Evolutionary conservation across 257 asterid species (phyloP).

Genomic region (Jasminum sambac): DNA sequence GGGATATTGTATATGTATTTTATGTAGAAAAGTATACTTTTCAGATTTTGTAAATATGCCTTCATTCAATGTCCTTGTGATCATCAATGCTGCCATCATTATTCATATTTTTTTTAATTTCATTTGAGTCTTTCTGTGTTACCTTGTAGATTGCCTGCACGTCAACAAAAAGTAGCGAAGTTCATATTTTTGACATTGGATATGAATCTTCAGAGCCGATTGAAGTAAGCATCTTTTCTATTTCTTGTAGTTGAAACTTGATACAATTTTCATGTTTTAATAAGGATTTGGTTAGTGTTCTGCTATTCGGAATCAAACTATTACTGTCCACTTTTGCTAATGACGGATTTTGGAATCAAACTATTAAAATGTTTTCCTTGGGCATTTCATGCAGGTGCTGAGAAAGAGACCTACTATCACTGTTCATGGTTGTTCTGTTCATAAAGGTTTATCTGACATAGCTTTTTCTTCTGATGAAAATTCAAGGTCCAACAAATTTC

Average conservation of each 20-base stretch:
- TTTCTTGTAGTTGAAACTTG: conserved; percentile 20
- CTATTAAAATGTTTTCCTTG: conserved; percentile 12
- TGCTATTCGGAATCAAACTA: neutral
- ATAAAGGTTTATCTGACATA: conserved; percentile 76
- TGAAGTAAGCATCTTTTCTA: conserved; percentile 57
- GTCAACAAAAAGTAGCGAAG: conserved; percentile 63
- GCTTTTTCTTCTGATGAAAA: conserved; percentile 70
- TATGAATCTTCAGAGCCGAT: conserved; percentile 73
- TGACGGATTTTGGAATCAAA: neutral
- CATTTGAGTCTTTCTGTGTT: conserved; percentile 16
- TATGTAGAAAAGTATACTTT: conserved; percentile 9
- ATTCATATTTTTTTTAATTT: conserved; percentile 18
- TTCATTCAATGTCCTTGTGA: neutral
- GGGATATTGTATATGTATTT: neutral
- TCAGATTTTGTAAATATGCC: neutral
- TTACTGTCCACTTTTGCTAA: neutral
- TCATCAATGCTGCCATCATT: neutral
- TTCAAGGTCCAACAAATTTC: conserved; percentile 50
- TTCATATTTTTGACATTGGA: conserved; percentile 77
- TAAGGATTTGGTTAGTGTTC: neutral
- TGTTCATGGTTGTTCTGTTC: conserved; percentile 65
- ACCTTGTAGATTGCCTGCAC: conserved; percentile 72
- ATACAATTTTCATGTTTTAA: conserved; percentile 8
- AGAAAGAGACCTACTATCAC: conserved; percentile 66
- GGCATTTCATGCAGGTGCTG: conserved; percentile 57